Evolutionary conservation across 179 eudicot species (phyloP).

Genomic region (Actinidia polygama): DNA sequence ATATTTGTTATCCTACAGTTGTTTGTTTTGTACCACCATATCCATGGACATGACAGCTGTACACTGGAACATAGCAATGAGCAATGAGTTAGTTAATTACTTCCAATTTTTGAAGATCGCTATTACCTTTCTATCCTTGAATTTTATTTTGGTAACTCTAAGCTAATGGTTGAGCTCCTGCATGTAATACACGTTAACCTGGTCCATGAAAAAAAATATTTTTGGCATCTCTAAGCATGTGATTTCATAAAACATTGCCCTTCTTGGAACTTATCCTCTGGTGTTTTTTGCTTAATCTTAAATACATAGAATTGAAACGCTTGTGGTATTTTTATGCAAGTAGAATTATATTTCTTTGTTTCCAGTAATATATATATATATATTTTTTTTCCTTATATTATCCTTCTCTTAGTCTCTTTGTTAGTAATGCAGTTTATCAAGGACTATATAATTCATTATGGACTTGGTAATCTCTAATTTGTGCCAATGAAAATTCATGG

Average conservation of each 20-base stretch:
- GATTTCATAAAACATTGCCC: background rate
- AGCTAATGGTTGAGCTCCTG: background rate
- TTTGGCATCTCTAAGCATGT: background rate
- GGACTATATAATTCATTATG: background rate
- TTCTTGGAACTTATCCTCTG: background rate
- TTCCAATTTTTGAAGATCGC: background rate
- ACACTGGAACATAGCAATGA: background rate
- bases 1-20: background rate
- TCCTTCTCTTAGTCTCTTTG: background rate
- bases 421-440: background rate
- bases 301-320: background rate
- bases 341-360: background rate
- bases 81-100: background rate
- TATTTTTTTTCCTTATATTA: background rate
- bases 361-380: background rate
- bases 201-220: background rate
- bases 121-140: background rate
- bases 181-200: background rate
- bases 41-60: background rate
- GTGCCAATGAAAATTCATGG: too few species aligned
- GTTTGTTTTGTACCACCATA: background rate
- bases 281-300: background rate
- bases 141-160: background rate
- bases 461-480: background rate
- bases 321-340: background rate